A percentile compares a stretch with the other conserved stretches of the same genome.
Conservation (phyloP, 148 eudicot species). For the Oxyria digyna region DNA sequence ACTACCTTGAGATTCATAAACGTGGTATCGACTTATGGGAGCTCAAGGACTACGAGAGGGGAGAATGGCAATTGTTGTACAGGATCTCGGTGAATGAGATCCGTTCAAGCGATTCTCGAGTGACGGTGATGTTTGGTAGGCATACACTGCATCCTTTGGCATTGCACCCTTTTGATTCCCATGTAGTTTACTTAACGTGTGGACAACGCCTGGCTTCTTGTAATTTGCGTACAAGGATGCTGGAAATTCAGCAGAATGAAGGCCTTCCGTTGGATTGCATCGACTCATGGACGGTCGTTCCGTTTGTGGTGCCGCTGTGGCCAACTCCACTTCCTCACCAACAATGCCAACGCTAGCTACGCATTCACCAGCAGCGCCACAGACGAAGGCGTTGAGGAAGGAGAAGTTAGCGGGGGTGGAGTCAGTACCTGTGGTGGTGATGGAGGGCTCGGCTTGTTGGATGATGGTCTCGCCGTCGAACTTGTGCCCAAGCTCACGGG, state of each 20-base stretch:
- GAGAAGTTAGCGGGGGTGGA: too few relatives aligned
- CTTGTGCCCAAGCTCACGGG: too few relatives aligned
- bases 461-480: too few relatives aligned
- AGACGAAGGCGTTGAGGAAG: too few relatives aligned
- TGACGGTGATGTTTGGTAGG: not conserved
- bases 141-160: slow-evolving; percentile 5
- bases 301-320: slow-evolving; percentile 10
- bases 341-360: not conserved
- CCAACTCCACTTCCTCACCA: slow-evolving; percentile 10
- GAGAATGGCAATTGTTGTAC: slow-evolving; percentile 8
- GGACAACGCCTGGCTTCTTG: slow-evolving; percentile 1
- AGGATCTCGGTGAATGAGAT: not conserved
- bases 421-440: too few relatives aligned
- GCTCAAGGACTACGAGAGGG: slow-evolving; percentile 1
- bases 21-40: slow-evolving; percentile 7
- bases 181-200: slow-evolving; percentile 8
- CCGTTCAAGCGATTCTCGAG: not conserved
- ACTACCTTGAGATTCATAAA: slow-evolving; percentile 3
- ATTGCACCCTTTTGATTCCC: slow-evolving; percentile 9
- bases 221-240: not conserved
- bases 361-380: too few relatives aligned
- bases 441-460: too few relatives aligned
- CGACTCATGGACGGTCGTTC: slow-evolving; percentile 4
- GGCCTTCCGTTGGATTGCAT: slow-evolving; percentile 1
- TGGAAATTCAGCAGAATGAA: not conserved